Evolutionary conservation across 2,329 filamentous ascomycete genomes (phyloP).

Genomic region (Fusarium phyllophilum): DNA sequence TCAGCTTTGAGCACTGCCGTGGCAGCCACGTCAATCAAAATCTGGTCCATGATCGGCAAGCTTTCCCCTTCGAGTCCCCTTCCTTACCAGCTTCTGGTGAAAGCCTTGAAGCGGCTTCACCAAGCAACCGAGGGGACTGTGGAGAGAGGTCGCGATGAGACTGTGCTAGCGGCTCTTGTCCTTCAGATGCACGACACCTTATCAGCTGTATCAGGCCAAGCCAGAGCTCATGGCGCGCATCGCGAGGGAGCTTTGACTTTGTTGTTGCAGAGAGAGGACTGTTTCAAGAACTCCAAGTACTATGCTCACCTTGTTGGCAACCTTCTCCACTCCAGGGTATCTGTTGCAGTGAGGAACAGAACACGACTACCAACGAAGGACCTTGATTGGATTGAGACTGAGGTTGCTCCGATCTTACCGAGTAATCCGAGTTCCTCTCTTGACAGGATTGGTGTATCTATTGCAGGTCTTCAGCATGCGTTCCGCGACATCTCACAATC

Average conservation of each 20-base stretch:
- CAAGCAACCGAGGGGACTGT: not conserved
- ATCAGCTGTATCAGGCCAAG: not conserved
- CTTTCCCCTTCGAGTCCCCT: fast-evolving
- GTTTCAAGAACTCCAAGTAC: not conserved
- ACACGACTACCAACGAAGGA: not conserved
- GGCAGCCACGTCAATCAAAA: not conserved
- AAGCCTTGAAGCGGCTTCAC: constrained; percentile 9
- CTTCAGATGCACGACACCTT: constrained; percentile 25
- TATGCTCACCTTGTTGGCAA: constrained; percentile 14
- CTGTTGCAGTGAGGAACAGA: not conserved
- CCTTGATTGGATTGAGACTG: not conserved
- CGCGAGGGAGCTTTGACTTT: constrained; percentile 20
- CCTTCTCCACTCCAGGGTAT: constrained; percentile 24
- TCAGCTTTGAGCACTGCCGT: constrained; percentile 17
- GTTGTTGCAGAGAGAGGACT: not conserved
- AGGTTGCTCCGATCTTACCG: constrained; percentile 5
- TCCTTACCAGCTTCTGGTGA: not conserved
- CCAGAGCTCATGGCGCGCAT: constrained; percentile 6
- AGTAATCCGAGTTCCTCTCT: constrained; percentile 22
- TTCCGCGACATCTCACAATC: not conserved
- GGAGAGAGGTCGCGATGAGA: not conserved
- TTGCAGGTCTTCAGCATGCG: not conserved
- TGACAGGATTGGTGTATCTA: constrained; percentile 10
- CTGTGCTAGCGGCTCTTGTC: constrained; percentile 19
- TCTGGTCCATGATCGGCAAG: constrained; percentile 11